Evolutionary conservation across 495 filamentous ascomycete genomes (phyloP), one percentile per base, ranked within the genome.

Genomic region (Penicillium longicatenatum): DNA sequence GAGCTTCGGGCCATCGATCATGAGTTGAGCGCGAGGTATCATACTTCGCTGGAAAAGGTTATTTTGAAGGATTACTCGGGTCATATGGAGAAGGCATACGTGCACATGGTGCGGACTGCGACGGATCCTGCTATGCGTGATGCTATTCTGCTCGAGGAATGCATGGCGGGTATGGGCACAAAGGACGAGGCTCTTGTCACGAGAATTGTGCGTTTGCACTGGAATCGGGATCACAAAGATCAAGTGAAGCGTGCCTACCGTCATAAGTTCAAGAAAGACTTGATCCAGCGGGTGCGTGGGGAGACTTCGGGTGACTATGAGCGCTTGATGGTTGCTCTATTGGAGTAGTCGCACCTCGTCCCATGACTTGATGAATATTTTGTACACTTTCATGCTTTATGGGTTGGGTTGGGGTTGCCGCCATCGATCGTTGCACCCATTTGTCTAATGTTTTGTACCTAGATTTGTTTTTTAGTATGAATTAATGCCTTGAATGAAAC

Each of bases 281-380:
- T 97, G 52, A 71, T 79, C 0, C 70, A 73, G 16, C 78, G 91
- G 35, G 87, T 98, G 49, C 79, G 79, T 57, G 86, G 87, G 1
- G 93, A 98, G 78, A 94, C 91, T 3, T 92, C 89, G 58, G 91
- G 93, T 6, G 89, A 96, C 77, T 95, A 93, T 55, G 81, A 89
- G 75, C 83, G 74, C 62, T 66, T 79, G 65, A 71, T 79, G 72
- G 61, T 77, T 64, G 74, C 72, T 52, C 43, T 79, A 54, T 52
- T 79, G 53, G 63, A 73, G 61, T 79, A 69, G 45, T 55, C 8
- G 31, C 51, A 4, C 22, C 37, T 39, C 1, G 37, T 16, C 16
- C 37, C 17, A 39, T 17, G 37, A 17, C 14, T 16, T 35, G n/a
- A 39, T 39, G 37, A 39, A 39, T 39, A 17, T 17, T 17, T 3